Evolutionary conservation across 2,329 filamentous ascomycete species (phyloP).

Genomic region (Pseudophaeomoniella oleicola): DNA sequence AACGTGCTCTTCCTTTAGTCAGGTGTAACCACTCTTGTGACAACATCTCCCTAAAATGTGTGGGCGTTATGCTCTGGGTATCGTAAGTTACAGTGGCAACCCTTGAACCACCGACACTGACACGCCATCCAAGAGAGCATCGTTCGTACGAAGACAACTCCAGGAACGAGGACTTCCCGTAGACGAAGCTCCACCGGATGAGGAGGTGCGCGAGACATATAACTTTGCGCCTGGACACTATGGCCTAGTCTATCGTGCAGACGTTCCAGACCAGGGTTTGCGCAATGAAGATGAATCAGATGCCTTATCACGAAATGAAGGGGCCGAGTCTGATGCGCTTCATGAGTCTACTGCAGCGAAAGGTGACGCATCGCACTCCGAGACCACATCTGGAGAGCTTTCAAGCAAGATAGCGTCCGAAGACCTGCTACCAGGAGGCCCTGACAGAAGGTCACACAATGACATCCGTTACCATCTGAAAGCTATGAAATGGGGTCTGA

Average conservation of each 20-base stretch:
- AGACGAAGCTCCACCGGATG: slow-evolving; percentile 56
- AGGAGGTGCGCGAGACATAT: slow-evolving; percentile 59
- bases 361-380: not conserved
- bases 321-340: slow-evolving; percentile 6
- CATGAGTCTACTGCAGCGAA: slow-evolving; percentile 2
- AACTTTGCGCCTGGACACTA: slow-evolving; percentile 85
- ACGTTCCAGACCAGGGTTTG: slow-evolving; percentile 48
- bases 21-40: not conserved
- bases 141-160: slow-evolving; percentile 59
- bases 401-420: not conserved
- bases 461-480: slow-evolving; percentile 62
- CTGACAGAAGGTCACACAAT: slow-evolving; percentile 7
- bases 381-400: not conserved
- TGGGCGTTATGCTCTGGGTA: slow-evolving; percentile 49
- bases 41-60: slow-evolving; percentile 38
- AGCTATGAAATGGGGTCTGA: slow-evolving; percentile 88
- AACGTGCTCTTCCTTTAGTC: too few relatives aligned
- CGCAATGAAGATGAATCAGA: slow-evolving; percentile 17
- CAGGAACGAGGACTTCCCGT: slow-evolving; percentile 61
- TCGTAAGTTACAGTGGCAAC: slow-evolving; percentile 30
- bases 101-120: slow-evolving; percentile 4
- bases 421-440: slow-evolving; percentile 3
- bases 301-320: slow-evolving; percentile 10
- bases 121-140: slow-evolving; percentile 45
- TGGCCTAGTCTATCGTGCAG: slow-evolving; percentile 73